Percentiles rank a stretch among this genome's conserved stretches.
Conservation (phyloP, 73 alveolate genomes). For the Stentor coeruleus region DNA sequence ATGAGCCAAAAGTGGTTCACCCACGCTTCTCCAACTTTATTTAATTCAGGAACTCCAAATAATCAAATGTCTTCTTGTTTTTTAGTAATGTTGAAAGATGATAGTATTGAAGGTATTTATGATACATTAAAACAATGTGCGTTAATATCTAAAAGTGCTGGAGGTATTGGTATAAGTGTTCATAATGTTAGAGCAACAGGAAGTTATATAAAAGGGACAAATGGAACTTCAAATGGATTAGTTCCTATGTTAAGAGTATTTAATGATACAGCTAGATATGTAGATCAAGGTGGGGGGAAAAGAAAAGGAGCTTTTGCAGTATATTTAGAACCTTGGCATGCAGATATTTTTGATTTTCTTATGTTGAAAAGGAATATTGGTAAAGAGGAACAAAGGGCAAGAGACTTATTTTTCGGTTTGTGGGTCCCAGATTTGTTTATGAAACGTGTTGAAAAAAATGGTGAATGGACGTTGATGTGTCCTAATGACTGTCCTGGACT, state of each 20-base stretch:
- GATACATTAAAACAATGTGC: slow-evolving; percentile 86
- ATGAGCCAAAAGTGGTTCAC: slow-evolving; percentile 83
- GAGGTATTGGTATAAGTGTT: slow-evolving; percentile 89
- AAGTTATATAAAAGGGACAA: slow-evolving; percentile 84
- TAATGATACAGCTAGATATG: slow-evolving; percentile 80
- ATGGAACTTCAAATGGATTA: slow-evolving; percentile 79
- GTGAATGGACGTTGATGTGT: slow-evolving; percentile 93
- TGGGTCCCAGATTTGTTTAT: slow-evolving; percentile 95
- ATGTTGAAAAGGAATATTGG: slow-evolving; percentile 88
- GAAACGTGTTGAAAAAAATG: slow-evolving; percentile 82
- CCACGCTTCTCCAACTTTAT: slow-evolving; percentile 96
- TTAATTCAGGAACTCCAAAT: slow-evolving; percentile 87
- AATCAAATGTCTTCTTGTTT: slow-evolving; percentile 88
- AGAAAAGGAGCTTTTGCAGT: slow-evolving; percentile 96
- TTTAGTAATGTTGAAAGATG: slow-evolving; percentile 57
- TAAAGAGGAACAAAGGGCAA: slow-evolving; percentile 80
- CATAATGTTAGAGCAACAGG: slow-evolving; percentile 80
- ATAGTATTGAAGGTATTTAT: slow-evolving; percentile 79
- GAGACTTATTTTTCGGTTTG: slow-evolving; percentile 90
- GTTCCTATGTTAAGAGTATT: slow-evolving; percentile 80
- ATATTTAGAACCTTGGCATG: slow-evolving; percentile 97
- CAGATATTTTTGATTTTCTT: slow-evolving; percentile 84
- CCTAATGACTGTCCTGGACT: slow-evolving; percentile 84
- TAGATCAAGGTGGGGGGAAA: slow-evolving; percentile 97
- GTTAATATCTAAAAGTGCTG: slow-evolving; percentile 82